Conservation (phyloP, 2,329 filamentous ascomycete species). For the Aspergillus glaucus region DNA sequence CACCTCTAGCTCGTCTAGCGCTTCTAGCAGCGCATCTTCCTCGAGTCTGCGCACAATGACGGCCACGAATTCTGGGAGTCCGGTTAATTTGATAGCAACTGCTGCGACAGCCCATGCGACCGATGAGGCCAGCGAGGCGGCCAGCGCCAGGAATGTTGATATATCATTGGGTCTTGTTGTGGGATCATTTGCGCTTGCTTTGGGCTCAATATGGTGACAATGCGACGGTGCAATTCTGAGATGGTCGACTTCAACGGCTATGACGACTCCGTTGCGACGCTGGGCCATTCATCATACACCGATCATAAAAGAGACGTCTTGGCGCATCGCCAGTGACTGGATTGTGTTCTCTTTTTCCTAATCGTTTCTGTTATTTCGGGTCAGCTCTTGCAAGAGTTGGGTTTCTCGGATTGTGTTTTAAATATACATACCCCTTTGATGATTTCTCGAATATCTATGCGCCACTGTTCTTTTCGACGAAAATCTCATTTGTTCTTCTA, state of each 20-base stretch:
- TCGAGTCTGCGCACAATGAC: conserved; percentile 9
- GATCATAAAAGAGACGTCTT: too few species aligned
- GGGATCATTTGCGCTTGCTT: conserved; percentile 32
- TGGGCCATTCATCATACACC: too few species aligned
- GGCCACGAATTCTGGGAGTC: conserved; percentile 14
- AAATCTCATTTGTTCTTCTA: neutral
- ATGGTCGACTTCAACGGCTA: too few species aligned
- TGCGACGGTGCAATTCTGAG: neutral
- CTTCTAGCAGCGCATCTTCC: conserved; percentile 10
- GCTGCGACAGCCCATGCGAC: conserved; percentile 11
- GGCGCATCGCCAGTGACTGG: too few species aligned
- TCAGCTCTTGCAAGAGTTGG: too few species aligned
- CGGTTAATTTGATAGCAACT: conserved; percentile 7
- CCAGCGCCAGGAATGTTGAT: conserved; percentile 13
- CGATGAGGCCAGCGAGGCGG: conserved; percentile 12
- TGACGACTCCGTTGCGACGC: too few species aligned
- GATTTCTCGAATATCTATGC: conserved; percentile 25
- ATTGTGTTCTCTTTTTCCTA: too few species aligned
- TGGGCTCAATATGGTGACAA: conserved; percentile 16
- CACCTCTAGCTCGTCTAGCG: conserved; percentile 12
- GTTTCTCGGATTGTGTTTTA: conserved; percentile 9
- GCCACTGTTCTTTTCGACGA: conserved; percentile 18
- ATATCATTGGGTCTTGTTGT: conserved; percentile 24
- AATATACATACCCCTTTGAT: conserved; percentile 26
- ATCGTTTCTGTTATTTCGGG: too few species aligned